Base-by-base conservation (phyloP, 306 rosid genomes). In the Rosa persica region DNA sequence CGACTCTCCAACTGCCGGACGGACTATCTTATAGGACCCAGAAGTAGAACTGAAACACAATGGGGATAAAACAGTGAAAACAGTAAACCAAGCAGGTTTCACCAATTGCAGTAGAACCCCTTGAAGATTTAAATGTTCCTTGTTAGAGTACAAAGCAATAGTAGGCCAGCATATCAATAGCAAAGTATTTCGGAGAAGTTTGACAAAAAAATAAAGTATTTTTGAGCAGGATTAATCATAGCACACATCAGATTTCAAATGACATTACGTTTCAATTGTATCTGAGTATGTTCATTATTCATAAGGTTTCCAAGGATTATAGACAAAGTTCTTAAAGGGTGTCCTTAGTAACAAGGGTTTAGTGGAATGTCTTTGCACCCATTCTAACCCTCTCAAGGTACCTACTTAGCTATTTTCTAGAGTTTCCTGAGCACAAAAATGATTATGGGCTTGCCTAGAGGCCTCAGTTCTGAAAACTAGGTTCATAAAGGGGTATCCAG, bases 1-100 rank as follows among this genome's bases (percentile, higher is more conserved):
- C 16, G 99, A 93, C 91, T 95, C 99, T 81, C 99, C 98, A 88
- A 93, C 96, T 8, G 97, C 93, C 19, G 99, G 99, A 12, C 99
- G 99, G 62, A 95, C 96, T 78, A 86, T 93, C 84, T 92, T 95
- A 80, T 86, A 91, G 84, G 81, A 80, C 67, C 94, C 97, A 48
- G 98, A 83, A 75, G 89, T 75, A 62, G 99, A 93, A 83, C 99
- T 96, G 96, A 47, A 89, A 79, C 78, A 85, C 17, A 84, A 17
- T 70, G 51, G 57, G 5, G 69, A 64, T 39, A 79, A 84, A 81
- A 67, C 46, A 57, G 64, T 75, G 60, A 76, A 76, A 77, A 67
- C 44, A 70, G 22, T 22, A 40, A 80, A 55, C 42, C 60, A 68
- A 46, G 27, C 22, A 55, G 19, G 74, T 30, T 48, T 43, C 12